Conservation (phyloP, 768 basidiomycete genomes). For the Kwoniella newhampshirensis region DNA sequence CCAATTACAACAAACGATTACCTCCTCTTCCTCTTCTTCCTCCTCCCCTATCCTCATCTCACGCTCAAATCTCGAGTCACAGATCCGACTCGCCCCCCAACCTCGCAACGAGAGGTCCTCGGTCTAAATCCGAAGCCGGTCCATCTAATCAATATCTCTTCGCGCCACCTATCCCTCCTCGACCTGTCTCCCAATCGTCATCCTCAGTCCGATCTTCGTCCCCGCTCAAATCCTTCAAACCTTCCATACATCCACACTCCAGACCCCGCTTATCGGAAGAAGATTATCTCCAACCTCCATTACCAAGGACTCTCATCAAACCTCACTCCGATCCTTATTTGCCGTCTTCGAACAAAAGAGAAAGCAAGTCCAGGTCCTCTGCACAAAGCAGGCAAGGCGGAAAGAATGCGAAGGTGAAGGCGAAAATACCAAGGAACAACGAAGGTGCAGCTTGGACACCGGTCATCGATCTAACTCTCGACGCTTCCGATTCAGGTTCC, state of each 20-base stretch:
- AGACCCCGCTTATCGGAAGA: slow-evolving; percentile 18
- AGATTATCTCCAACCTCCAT: slow-evolving; percentile 1
- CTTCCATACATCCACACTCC: slow-evolving; percentile 17
- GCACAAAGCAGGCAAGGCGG: too few relatives aligned
- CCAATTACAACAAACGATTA: slow-evolving; percentile 9
- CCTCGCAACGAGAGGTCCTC: neutral
- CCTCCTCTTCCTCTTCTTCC: slow-evolving; percentile 15
- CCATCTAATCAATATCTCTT: neutral
- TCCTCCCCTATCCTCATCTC: neutral
- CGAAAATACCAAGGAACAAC: neutral
- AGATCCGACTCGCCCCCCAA: too few relatives aligned
- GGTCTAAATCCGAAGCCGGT: neutral
- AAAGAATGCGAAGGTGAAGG: neutral
- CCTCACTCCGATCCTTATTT: slow-evolving; percentile 5
- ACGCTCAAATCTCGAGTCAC: too few relatives aligned
- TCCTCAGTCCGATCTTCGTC: slow-evolving; percentile 4
- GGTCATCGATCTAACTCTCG: slow-evolving; percentile 13
- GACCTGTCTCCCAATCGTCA: slow-evolving; percentile 14
- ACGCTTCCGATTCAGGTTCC: neutral
- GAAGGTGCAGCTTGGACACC: slow-evolving; percentile 5
- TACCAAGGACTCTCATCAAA: slow-evolving; percentile 4
- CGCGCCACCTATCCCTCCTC: slow-evolving; percentile 14
- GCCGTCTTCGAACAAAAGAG: slow-evolving; percentile 1
- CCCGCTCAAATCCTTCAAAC: slow-evolving; percentile 6
- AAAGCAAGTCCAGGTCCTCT: neutral